Conservation (phyloP, 768 basidiomycete genomes). For the Mycena vitilis region DNA sequence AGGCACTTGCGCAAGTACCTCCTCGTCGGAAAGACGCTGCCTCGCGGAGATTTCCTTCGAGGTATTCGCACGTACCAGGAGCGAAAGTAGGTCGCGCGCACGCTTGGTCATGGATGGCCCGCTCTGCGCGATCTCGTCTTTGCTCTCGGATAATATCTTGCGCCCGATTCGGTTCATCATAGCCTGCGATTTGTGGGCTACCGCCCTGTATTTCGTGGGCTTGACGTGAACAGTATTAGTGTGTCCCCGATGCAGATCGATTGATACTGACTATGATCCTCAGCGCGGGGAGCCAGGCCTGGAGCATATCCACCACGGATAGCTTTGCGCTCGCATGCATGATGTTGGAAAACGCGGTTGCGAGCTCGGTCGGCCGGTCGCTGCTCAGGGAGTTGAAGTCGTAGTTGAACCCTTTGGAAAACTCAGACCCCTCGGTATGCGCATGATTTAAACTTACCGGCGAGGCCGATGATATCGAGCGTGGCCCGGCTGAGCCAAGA, state of each 20-base stretch:
- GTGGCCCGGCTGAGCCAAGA: constrained; percentile 75
- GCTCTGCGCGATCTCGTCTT: constrained; percentile 46
- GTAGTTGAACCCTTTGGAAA: constrained; percentile 43
- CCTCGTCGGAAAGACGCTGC: constrained; percentile 69
- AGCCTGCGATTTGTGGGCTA: constrained; percentile 34
- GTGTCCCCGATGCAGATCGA: background rate
- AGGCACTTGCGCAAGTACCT: constrained; percentile 69
- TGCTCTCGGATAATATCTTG: constrained; percentile 61
- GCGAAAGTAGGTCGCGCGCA: constrained; percentile 61
- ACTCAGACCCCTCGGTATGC: constrained; percentile 32
- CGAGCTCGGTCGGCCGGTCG: constrained; percentile 49
- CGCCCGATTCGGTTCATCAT: constrained; percentile 63
- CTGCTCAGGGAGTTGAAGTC: constrained; percentile 36
- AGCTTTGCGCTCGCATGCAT: constrained; percentile 35
- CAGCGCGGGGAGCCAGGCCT: constrained; percentile 30
- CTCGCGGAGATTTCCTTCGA: constrained; percentile 64
- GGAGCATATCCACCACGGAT: background rate
- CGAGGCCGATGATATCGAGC: constrained; percentile 82
- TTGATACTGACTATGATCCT: constrained; percentile 44
- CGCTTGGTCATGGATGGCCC: constrained; percentile 47
- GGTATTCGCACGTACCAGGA: constrained; percentile 73
- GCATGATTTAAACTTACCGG: constrained; percentile 56
- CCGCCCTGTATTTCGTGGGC: constrained; percentile 40
- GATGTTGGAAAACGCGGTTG: constrained; percentile 54
- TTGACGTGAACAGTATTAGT: constrained; percentile 24